Evolutionary conservation across 805 yeast species (phyloP).

Genomic region (Brettanomyces anomalus): DNA sequence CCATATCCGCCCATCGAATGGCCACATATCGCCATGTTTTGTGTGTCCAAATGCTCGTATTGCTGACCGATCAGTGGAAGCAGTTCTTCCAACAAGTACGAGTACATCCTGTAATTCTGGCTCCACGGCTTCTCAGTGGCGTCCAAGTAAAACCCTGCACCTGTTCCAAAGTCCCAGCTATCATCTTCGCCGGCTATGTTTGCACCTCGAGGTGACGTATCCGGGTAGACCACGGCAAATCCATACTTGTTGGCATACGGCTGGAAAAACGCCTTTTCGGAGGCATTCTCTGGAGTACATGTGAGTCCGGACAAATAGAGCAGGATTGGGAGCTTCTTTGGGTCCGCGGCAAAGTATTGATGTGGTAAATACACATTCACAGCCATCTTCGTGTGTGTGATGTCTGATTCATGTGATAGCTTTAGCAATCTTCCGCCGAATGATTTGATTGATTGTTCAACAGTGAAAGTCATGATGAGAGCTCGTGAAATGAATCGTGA

Average conservation of each 20-base stretch:
- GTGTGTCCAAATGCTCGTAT: constrained; percentile 47
- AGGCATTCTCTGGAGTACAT: constrained; percentile 87
- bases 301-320: constrained; percentile 83
- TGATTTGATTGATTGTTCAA: constrained; percentile 21
- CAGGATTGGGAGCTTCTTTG: constrained; percentile 53
- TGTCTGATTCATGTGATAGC: constrained; percentile 60
- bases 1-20: constrained; percentile 99
- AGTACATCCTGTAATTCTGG: constrained; percentile 75
- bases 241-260: constrained; percentile 73
- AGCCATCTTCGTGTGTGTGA: constrained; percentile 66
- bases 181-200: constrained; percentile 54
- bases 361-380: constrained; percentile 79
- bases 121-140: constrained; percentile 69
- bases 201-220: constrained; percentile 91
- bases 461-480: background rate
- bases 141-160: constrained; percentile 92
- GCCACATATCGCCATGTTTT: constrained; percentile 72
- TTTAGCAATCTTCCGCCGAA: constrained; percentile 75
- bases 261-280: constrained; percentile 87
- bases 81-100: constrained; percentile 71
- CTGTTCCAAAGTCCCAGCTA: constrained; percentile 84
- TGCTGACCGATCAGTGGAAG: constrained; percentile 38
- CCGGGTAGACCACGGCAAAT: constrained; percentile 87
- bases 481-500: background rate
- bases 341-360: constrained; percentile 28